These are phyloP conservation scores for Symmetrospora coprosmae DNA, from an alignment of 768 basidiomycete species.

Conservation along the genomic window DNA sequence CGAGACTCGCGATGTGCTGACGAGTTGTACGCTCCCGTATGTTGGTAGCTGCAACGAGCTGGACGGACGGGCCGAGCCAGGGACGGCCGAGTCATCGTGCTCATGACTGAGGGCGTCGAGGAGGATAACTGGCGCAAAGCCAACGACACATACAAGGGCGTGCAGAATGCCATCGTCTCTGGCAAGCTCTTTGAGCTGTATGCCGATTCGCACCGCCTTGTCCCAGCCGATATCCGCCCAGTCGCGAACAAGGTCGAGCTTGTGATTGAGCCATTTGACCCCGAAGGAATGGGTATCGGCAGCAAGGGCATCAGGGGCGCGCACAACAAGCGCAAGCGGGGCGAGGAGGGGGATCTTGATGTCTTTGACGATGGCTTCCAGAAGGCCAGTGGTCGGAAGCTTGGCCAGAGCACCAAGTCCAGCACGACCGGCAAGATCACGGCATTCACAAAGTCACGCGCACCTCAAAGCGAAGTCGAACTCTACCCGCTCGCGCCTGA, in stretches of 20 bases:
- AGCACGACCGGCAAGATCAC: not conserved
- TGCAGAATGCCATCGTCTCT: constrained; percentile 71
- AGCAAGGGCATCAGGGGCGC: not conserved
- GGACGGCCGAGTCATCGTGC: constrained; percentile 72
- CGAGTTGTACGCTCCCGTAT: not conserved
- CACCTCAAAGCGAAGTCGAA: too few relatives aligned
- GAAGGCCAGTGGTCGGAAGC: constrained; percentile 3
- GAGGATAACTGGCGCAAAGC: constrained; percentile 81
- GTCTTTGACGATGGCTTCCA: constrained; percentile 9
- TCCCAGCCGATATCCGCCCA: constrained; percentile 48
- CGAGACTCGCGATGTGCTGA: not conserved
- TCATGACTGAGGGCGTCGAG: constrained; percentile 80
- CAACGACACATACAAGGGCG: constrained; percentile 66
- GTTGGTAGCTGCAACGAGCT: constrained; percentile 73
- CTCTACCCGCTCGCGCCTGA: too few relatives aligned
- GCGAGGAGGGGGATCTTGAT: constrained; percentile 38
- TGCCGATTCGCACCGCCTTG: constrained; percentile 71
- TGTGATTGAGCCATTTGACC: constrained; percentile 13
- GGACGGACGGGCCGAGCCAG: constrained; percentile 90
- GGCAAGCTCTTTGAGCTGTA: constrained; percentile 82
- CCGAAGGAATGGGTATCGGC: constrained; percentile 5
- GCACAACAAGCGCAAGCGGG: constrained; percentile 53
- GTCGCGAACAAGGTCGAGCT: constrained; percentile 3
- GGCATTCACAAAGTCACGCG: not conserved
- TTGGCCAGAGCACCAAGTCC: not conserved